A percentile compares a stretch with the other conserved stretches of the same genome.
These are phyloP conservation scores for Flaveria bidentis DNA, from an alignment of 129 eudicot genomes.

Conservation along the genomic window DNA sequence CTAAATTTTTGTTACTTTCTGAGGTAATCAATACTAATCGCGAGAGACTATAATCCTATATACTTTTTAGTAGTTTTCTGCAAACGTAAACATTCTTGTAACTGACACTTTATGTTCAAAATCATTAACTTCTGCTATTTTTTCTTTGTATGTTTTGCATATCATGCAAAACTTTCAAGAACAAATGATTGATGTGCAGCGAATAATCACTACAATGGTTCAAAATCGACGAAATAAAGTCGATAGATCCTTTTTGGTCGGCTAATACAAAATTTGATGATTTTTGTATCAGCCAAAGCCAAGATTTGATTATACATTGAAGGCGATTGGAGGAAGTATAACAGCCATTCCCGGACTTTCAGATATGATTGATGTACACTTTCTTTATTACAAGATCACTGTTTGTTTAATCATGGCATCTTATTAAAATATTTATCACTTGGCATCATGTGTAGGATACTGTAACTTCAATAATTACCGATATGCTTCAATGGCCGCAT, in stretches of 20 bases:
- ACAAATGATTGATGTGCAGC: background rate
- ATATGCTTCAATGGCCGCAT: constrained; percentile 98
- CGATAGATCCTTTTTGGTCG: background rate
- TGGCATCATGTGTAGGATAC: constrained; percentile 59
- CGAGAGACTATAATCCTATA: background rate
- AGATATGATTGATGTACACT: constrained; percentile 93
- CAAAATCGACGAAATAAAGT: no score
- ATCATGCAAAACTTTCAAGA: background rate
- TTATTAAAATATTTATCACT: background rate
- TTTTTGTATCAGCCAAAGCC: constrained; percentile 83
- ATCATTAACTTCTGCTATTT: background rate
- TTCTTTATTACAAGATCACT: background rate
- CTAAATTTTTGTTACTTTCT: constrained; percentile 48
- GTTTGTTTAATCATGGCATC: constrained; percentile 4
- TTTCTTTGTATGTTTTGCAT: background rate
- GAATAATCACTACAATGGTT: background rate
- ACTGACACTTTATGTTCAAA: background rate
- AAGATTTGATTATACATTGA: constrained; percentile 83
- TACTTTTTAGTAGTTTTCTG: background rate
- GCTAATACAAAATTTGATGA: constrained; percentile 12
- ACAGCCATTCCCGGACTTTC: constrained; percentile 96
- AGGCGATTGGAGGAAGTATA: constrained; percentile 96
- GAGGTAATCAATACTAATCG: constrained; percentile 47
- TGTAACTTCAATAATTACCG: constrained; percentile 74
- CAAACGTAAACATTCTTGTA: background rate